Conservation (phyloP, 352 stramenopile genomes). For the Globisporangium alternatum region DNA sequence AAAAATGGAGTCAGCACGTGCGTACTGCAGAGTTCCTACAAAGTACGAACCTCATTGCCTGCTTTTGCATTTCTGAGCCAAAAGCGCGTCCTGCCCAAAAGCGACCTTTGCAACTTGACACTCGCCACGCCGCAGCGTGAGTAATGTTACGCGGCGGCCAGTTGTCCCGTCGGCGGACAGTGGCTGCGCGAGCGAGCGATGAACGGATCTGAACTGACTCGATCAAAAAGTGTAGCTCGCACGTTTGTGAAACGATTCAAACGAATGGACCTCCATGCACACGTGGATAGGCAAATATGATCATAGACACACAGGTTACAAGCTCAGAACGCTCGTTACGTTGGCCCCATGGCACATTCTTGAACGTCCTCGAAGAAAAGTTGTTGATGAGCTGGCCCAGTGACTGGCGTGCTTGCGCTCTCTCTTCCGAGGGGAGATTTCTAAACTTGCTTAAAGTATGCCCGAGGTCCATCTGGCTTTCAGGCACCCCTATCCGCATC, state of each 20-base stretch:
- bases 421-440: constrained; percentile 2
- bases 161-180: background rate
- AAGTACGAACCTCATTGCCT: background rate
- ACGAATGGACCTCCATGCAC: background rate
- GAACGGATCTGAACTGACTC: constrained; percentile 3
- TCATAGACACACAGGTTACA: background rate
- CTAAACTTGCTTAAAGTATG: constrained; percentile 10
- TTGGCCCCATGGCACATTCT: background rate
- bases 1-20: background rate
- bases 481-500: background rate
- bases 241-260: background rate
- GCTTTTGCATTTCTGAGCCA: background rate
- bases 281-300: background rate
- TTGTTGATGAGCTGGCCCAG: background rate
- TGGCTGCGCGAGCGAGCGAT: background rate
- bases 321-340: background rate
- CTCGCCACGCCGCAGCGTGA: background rate
- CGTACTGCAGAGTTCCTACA: background rate
- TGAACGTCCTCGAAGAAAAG: constrained; percentile 1
- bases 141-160: background rate
- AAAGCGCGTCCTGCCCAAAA: background rate
- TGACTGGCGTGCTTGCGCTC: constrained; percentile 8
- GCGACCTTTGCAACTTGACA: constrained; percentile 6
- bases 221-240: background rate
- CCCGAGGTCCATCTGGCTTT: constrained; percentile 3